Evolutionary conservation across 495 filamentous ascomycete species (phyloP).

Genomic region (Tricharina praecox): DNA sequence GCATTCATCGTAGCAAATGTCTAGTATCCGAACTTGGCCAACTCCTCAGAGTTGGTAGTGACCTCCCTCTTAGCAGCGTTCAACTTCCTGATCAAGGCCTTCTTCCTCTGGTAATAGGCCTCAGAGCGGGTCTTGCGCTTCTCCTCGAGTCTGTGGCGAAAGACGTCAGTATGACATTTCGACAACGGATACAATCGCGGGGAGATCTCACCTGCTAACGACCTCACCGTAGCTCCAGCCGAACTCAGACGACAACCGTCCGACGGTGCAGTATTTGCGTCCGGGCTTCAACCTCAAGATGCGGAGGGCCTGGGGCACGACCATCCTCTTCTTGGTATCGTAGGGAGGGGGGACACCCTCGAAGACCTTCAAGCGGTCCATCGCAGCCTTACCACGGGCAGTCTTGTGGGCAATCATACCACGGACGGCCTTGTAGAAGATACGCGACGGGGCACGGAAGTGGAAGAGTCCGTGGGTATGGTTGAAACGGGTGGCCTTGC

Average conservation of each 20-base stretch:
- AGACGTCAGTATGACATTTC: conserved; percentile 33
- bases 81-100: conserved; percentile 74
- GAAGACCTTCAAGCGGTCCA: conserved; percentile 98
- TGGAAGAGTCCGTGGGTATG: conserved; percentile 98
- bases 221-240: conserved; percentile 99
- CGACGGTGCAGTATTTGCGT: conserved; percentile 98
- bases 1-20: conserved; percentile 15
- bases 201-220: conserved; percentile 58
- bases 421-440: conserved; percentile 99
- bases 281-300: conserved; percentile 90
- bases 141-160: conserved; percentile 78
- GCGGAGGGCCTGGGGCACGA: conserved; percentile 93
- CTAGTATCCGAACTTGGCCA: conserved; percentile 60
- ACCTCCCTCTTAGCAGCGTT: conserved; percentile 82
- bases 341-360: conserved; percentile 98
- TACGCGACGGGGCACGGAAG: conserved; percentile 94
- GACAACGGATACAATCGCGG: no score
- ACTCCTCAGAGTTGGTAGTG: conserved; percentile 62
- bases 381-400: conserved; percentile 80
- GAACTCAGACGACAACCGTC: conserved; percentile 91
- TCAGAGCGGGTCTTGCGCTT: conserved; percentile 95
- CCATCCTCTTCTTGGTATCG: conserved; percentile 98
- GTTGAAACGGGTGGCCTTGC: conserved; percentile 99
- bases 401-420: conserved; percentile 99
- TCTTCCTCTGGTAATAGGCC: conserved; percentile 99